Base-by-base conservation (phyloP, 2,329 filamentous ascomycete genomes). In the Sarocladiaceae sp. region DNA sequence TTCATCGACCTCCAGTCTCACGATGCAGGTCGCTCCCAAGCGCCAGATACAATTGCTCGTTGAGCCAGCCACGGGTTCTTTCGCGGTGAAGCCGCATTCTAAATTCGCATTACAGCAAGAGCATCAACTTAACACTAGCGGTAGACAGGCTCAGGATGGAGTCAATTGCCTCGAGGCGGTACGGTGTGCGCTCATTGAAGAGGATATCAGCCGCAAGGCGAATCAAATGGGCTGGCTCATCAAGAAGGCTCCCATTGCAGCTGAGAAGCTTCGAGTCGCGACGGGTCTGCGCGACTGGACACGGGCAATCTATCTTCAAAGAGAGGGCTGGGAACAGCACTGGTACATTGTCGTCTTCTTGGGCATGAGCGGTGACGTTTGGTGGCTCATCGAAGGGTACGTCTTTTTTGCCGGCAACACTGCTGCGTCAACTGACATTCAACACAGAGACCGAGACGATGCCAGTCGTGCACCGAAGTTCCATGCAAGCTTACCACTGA, bases 51-150 rank as follows among this genome's bases (percentile, higher is more conserved):
- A 70, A 5, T 62, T 95, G 21, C 73, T 77, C 15, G 72, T 96
- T 37, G 88, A 95, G 52, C 80, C 85, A 0, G 79, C 86, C 20
- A 89, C 85, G 1, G 93, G 93, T n/a, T 66, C 73, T 10, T 83
- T 89, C 49, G 78, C 81, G 9, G 63, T 95, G 29, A 77, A 79
- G 46, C 85, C 88, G 48, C 75, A 76, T 42, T 77, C 78, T 3
- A 71, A 69, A 46, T 65, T 74, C 34, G 69, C 74, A 3, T 66
- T 70, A 7, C 70, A 78, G 16, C 71, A 73, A 15, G 87, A 95
- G 56, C 67, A 66, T 24, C 76, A 74, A 26, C 69, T 94, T 45
- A 90, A 88, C 58, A 66, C 70, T 23, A 63, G 68, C 15, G 73
- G 68, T 48, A 74, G 80, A 45, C 72, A 78, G 1, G 67, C 74